Evolutionary conservation across 768 basidiomycete species (phyloP), one percentile per base, ranked within the genome.

Genomic region (Tylopilus sp.): DNA sequence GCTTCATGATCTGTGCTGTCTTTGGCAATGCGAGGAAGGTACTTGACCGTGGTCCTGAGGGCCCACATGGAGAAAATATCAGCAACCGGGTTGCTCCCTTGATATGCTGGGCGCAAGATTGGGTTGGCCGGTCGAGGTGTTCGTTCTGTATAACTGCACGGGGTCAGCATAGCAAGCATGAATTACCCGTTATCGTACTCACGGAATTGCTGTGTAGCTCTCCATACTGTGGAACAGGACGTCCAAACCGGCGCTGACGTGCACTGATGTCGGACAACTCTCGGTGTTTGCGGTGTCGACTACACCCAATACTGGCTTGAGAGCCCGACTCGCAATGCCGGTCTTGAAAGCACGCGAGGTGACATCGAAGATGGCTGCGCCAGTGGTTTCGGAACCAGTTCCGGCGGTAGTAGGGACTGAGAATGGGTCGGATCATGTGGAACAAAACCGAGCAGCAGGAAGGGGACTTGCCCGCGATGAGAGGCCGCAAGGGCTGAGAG

Each of bases 61-160:
- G 95, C 95, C 95, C 95, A 98, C 49, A 87, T 74, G 17, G 91
- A 91, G 73, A 98, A 98, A 42, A 98, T 90, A 64, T 98, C 95
- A 2, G 94, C 92, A 43, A 98, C 88, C 5, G 90, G 91, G 63
- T 95, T 95, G 65, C 88, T 86, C 52, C 92, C 93, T 69, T 95
- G 93, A 63, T 95, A 97, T 4, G 92, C 88, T 23, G 95, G 95
- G 39, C 95, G 80, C 39, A 91, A 71, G 38, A 94, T 86, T 3
- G 95, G 95, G 69, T 98, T 97, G 9, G 80, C 62, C 3, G 95
- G 95, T 22, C 95, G 82, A 6, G 95, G 95, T 1, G 79, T 83
- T 44, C 95, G 87, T 69, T 95, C 90, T 18, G 83, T 86, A 68
- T 95, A 95, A n/a, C 89, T 91, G 51, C 8, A 41, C 35, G 38